These are phyloP conservation scores for Calonectria pteridis DNA, from an alignment of 2,329 filamentous ascomycete genomes.

Conservation along the genomic window DNA sequence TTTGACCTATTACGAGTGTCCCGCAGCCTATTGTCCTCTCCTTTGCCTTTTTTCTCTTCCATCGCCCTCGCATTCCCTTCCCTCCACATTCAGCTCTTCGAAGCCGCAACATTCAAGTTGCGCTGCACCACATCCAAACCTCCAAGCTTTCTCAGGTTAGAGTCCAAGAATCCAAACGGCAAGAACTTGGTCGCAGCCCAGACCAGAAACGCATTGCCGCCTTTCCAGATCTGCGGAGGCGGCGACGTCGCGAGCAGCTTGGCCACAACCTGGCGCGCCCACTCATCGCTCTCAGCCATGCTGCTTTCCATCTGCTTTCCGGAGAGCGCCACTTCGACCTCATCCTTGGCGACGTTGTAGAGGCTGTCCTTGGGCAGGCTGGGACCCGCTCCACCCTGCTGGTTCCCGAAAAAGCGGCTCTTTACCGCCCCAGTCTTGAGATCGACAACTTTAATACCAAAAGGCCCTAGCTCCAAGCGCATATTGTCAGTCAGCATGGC, in stretches of 20 bases:
- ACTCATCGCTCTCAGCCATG: constrained; percentile 6
- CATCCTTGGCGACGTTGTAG: constrained; percentile 15
- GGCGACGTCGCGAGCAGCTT: background rate
- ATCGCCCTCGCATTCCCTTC: background rate
- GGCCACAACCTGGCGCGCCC: background rate
- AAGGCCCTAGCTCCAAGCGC: constrained; percentile 44
- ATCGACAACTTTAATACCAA: constrained; percentile 43
- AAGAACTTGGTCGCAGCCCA: constrained; percentile 1
- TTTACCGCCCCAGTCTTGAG: constrained; percentile 24
- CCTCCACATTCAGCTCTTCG: too few relatives aligned
- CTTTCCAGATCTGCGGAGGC: constrained; percentile 4
- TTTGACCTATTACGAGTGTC: background rate
- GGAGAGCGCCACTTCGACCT: background rate
- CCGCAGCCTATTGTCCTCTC: background rate
- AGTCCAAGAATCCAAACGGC: background rate
- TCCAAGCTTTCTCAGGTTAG: background rate
- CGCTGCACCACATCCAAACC: constrained; percentile 5
- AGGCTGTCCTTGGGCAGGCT: background rate
- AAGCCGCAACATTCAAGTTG: background rate
- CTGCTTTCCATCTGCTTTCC: background rate
- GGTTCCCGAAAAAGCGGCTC: constrained; percentile 1
- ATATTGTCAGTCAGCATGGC: constrained; percentile 40
- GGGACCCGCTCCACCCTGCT: background rate
- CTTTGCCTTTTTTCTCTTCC: background rate
- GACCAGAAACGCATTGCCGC: constrained; percentile 3